These are phyloP conservation scores for Spencermartinsiella europaea DNA, from an alignment of 805 yeast species.

Conservation along the genomic window DNA sequence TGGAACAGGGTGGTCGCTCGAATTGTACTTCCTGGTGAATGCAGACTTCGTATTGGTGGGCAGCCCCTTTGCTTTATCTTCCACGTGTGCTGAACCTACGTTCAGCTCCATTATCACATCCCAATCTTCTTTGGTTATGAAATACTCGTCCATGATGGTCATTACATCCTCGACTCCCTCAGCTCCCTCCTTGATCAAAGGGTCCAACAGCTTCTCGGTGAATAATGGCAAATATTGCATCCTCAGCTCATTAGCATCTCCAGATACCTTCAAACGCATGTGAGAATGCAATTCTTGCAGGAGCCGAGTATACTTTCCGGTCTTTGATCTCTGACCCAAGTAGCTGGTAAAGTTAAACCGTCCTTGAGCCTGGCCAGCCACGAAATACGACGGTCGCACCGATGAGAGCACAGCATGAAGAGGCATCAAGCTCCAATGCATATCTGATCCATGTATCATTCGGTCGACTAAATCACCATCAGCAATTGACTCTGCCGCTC, in stretches of 20 bases:
- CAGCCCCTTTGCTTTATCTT: conserved; percentile 51
- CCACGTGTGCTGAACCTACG: conserved; percentile 50
- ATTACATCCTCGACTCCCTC: conserved; percentile 66
- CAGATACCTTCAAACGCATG: conserved; percentile 71
- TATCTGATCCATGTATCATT: conserved; percentile 83
- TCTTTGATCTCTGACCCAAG: conserved; percentile 87
- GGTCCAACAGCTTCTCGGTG: conserved; percentile 50
- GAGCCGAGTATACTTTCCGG: conserved; percentile 68
- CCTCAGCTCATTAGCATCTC: conserved; percentile 70
- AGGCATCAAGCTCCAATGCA: conserved; percentile 91
- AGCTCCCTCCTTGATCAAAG: conserved; percentile 50
- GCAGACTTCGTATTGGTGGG: conserved; percentile 77
- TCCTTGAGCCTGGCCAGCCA: conserved; percentile 65
- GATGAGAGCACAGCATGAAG: conserved; percentile 84
- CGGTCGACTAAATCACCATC: conserved; percentile 76
- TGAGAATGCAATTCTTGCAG: conserved; percentile 88
- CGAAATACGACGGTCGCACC: conserved; percentile 68
- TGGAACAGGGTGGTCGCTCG: conserved; percentile 74
- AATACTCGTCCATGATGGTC: conserved; percentile 76
- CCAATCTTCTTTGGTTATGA: conserved; percentile 87
- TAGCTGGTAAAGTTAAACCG: conserved; percentile 77
- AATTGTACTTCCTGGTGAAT: conserved; percentile 81
- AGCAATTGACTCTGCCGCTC: conserved; percentile 86
- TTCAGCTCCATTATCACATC: conserved; percentile 80
- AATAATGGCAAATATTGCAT: conserved; percentile 69